Percentiles rank a stretch among this genome's conserved stretches.
phyloP scores from a whole-genome alignment of 2,329 filamentous ascomycete genomes.

The Biscogniauxia mediterranea region DNA sequence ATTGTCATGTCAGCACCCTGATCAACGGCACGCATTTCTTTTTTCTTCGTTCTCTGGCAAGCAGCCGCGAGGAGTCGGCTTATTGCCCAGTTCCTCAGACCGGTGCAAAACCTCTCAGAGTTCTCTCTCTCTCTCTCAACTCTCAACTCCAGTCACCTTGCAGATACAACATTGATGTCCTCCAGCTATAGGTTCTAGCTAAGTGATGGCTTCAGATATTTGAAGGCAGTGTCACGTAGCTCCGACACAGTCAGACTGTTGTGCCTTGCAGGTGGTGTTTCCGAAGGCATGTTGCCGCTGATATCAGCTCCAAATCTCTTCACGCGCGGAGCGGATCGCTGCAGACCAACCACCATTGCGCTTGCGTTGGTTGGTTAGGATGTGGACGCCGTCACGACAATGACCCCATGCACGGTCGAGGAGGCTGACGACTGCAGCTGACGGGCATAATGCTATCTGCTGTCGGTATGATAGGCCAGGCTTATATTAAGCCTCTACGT shows the following conservation, averaged over 20 bases:
- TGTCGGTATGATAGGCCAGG: background rate
- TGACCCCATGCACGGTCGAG: background rate
- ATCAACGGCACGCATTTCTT: background rate
- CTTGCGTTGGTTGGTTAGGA: background rate
- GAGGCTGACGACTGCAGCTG: background rate
- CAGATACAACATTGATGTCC: background rate
- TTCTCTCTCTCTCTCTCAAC: background rate
- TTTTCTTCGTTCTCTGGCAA: background rate
- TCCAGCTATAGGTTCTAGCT: background rate
- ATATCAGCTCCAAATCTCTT: background rate
- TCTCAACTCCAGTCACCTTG: background rate
- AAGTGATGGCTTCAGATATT: constrained; percentile 4
- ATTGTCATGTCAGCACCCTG: background rate
- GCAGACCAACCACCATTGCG: background rate
- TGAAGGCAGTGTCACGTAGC: constrained; percentile 12
- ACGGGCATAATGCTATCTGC: background rate
- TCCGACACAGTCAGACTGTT: constrained; percentile 2
- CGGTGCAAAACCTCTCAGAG: background rate
- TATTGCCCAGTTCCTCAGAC: background rate
- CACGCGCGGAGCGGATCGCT: background rate
- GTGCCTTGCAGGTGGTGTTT: constrained; percentile 10
- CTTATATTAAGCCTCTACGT: background rate
- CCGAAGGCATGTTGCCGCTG: background rate
- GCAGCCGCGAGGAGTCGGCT: no score
- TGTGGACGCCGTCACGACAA: background rate